phyloP scores from a whole-genome alignment of 2,329 filamentous ascomycete species.

The Huntiella moniliformis region DNA sequence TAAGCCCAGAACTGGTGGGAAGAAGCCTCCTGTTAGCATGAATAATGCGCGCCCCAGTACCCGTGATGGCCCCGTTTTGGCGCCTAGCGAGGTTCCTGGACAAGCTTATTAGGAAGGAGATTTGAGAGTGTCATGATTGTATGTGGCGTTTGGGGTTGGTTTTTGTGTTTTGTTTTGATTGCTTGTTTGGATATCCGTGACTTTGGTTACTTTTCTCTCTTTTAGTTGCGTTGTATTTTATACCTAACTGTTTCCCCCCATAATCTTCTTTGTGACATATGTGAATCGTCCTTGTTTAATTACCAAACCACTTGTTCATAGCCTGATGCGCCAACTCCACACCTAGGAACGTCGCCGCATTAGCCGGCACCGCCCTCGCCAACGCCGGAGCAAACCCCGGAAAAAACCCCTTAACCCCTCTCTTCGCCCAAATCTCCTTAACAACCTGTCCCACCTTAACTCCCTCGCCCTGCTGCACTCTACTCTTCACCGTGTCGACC shows the following conservation, averaged over 20 bases:
- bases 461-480: slow-evolving; percentile 78
- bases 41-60: slow-evolving; percentile 2
- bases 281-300: background rate
- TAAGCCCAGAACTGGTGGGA: slow-evolving; percentile 51
- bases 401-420: slow-evolving; percentile 86
- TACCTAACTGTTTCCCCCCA: background rate
- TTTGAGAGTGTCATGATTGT: background rate
- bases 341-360: slow-evolving; percentile 83
- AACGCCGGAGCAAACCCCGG: slow-evolving; percentile 87
- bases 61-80: background rate
- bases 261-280: background rate
- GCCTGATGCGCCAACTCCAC: slow-evolving; percentile 70
- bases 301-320: slow-evolving; percentile 52
- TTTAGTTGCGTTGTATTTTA: background rate
- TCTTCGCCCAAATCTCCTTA: slow-evolving; percentile 60
- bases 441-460: slow-evolving; percentile 66
- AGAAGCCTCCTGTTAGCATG: slow-evolving; percentile 13
- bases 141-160: slow-evolving; percentile 1
- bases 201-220: background rate
- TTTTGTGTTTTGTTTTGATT: slow-evolving; percentile 1
- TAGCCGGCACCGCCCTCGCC: slow-evolving; percentile 82
- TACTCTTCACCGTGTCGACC: slow-evolving; percentile 87
- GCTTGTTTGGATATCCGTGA: background rate
- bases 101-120: slow-evolving; percentile 1
- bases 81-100: slow-evolving; percentile 2